These are phyloP conservation scores for Stephania yunnanensis DNA, from an alignment of 164 flowering plant species.

Conservation along the genomic window DNA sequence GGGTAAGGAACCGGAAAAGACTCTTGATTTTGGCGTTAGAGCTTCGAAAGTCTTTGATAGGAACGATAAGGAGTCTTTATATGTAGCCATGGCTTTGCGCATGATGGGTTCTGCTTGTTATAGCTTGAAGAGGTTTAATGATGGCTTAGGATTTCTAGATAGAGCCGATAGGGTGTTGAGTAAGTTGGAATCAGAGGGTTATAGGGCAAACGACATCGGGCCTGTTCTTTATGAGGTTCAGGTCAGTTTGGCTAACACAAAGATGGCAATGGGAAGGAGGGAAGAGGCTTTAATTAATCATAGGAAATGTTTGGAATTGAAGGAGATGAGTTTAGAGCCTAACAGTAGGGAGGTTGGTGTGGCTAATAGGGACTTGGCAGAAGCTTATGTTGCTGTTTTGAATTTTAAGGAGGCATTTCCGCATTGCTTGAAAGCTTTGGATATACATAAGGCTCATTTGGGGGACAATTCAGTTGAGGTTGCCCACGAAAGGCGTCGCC, in stretches of 20 bases:
- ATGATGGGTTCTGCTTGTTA: slow-evolving; percentile 70
- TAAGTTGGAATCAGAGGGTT: slow-evolving; percentile 46
- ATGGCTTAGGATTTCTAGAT: slow-evolving; percentile 65
- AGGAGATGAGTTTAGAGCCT: slow-evolving; percentile 55
- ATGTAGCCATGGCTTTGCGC: slow-evolving; percentile 74
- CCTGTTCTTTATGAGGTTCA: slow-evolving; percentile 71
- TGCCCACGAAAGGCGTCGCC: slow-evolving; percentile 75
- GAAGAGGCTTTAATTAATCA: slow-evolving; percentile 74
- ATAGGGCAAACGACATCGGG: not conserved
- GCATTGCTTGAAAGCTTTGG: slow-evolving; percentile 65
- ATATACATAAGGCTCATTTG: slow-evolving; percentile 48
- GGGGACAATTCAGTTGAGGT: slow-evolving; percentile 84
- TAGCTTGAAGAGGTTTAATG: slow-evolving; percentile 57
- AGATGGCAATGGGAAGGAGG: slow-evolving; percentile 80
- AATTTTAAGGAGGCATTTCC: slow-evolving; percentile 82
- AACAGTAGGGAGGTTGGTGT: slow-evolving; percentile 65
- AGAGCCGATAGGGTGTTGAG: slow-evolving; percentile 59
- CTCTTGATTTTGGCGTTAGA: slow-evolving; percentile 48
- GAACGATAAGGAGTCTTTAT: slow-evolving; percentile 37
- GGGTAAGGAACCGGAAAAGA: slow-evolving; percentile 66
- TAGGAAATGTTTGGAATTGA: slow-evolving; percentile 62
- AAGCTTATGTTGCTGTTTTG: slow-evolving; percentile 66
- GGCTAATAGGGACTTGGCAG: slow-evolving; percentile 68
- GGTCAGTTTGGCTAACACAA: slow-evolving; percentile 57
- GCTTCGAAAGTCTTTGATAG: slow-evolving; percentile 55